Evolutionary conservation across 2,329 filamentous ascomycete species (phyloP).

Genomic region (Penicillium sp.): DNA sequence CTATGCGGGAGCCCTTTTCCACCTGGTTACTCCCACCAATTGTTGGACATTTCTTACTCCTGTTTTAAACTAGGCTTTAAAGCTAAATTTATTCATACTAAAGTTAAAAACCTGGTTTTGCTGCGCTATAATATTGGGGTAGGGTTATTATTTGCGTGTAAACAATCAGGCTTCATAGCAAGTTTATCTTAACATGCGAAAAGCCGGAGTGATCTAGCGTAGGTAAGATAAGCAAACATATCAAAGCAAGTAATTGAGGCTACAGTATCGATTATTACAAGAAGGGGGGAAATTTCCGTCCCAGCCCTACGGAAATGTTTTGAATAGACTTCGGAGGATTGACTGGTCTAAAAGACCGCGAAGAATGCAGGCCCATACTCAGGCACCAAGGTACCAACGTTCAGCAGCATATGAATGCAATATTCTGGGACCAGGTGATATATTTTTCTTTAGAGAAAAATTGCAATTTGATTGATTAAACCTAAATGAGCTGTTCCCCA

Average conservation of each 20-base stretch:
- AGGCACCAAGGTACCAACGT: slow-evolving; percentile 4
- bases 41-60: not conserved
- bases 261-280: too few relatives aligned
- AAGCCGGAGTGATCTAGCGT: not conserved
- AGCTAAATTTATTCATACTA: too few relatives aligned
- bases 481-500: not conserved
- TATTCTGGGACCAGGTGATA: not conserved
- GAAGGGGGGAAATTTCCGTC: not conserved
- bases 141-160: not conserved
- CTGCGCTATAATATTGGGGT: not conserved
- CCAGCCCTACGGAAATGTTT: not conserved
- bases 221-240: not conserved
- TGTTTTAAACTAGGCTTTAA: not conserved
- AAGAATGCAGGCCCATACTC: slow-evolving; percentile 5
- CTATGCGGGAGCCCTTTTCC: slow-evolving; percentile 3
- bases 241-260: not conserved
- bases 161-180: not conserved
- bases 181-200: not conserved
- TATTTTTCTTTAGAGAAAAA: not conserved
- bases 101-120: not conserved
- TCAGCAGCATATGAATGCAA: slow-evolving; percentile 2
- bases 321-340: not conserved
- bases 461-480: not conserved
- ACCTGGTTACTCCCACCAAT: not conserved
- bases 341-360: not conserved